Evolutionary conservation across 768 basidiomycete species (phyloP).

Genomic region (Gymnopilus dilepis): DNA sequence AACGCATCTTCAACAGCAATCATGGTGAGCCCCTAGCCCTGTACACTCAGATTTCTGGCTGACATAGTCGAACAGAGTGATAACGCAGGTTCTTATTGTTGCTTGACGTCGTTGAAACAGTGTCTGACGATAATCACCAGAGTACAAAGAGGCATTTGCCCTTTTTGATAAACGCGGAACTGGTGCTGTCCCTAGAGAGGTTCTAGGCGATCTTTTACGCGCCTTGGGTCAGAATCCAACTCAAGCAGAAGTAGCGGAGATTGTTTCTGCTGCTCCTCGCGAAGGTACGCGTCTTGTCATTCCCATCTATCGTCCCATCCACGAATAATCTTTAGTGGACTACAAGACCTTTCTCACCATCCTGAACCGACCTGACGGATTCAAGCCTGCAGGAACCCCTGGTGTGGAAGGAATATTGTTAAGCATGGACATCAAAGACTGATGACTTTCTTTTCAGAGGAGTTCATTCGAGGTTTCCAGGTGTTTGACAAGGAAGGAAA

Average conservation of each 20-base stretch:
- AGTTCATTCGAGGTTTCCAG: conserved; percentile 99
- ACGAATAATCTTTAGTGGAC: conserved; percentile 63
- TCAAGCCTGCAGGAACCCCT: conserved; percentile 95
- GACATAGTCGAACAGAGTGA: conserved; percentile 35
- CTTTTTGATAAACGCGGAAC: conserved; percentile 98
- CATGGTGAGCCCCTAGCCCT: conserved; percentile 33
- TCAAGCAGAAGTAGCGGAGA: conserved; percentile 92
- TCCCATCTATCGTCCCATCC: background rate
- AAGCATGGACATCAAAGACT: background rate
- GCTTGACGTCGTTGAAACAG: background rate
- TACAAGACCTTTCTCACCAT: conserved; percentile 92
- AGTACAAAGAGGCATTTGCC: conserved; percentile 97
- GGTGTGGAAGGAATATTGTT: conserved; percentile 50
- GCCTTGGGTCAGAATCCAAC: conserved; percentile 99
- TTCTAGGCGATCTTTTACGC: conserved; percentile 89
- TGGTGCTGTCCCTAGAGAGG: conserved; percentile 86
- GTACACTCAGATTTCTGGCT: background rate
- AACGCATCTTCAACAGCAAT: conserved; percentile 23
- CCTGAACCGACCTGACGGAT: conserved; percentile 93
- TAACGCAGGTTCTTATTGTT: conserved; percentile 38
- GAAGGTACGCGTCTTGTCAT: background rate
- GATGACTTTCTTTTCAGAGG: conserved; percentile 63
- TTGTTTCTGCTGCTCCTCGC: conserved; percentile 34
- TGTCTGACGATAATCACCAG: conserved; percentile 44
- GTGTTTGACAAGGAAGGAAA: conserved; percentile 98